Conservation (phyloP, 139 green algal genomes). For the Micromonas pusilla region DNA sequence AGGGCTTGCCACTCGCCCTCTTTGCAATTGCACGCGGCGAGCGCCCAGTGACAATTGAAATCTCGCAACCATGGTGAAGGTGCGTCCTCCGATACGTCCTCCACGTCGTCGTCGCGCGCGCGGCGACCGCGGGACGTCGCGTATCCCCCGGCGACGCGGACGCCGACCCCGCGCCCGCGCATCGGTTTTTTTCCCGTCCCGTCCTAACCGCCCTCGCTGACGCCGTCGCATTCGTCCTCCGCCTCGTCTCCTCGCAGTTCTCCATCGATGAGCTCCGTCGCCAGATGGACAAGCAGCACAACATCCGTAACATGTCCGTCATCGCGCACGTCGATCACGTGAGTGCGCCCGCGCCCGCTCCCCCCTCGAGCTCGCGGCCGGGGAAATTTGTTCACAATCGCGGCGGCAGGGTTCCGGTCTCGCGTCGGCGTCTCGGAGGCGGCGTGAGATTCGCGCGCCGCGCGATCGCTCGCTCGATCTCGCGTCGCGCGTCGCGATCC, state of each 20-base stretch:
- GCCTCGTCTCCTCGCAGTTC: constrained; percentile 5
- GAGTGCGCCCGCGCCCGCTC: background rate
- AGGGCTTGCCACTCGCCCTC: too few species aligned
- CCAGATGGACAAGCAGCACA: constrained; percentile 46
- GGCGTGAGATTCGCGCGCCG: too few species aligned
- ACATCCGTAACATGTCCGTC: constrained; percentile 60
- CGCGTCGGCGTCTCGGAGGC: too few species aligned
- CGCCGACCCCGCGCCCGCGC: too few species aligned
- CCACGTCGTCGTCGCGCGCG: background rate
- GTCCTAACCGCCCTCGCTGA: background rate
- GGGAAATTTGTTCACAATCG: too few species aligned
- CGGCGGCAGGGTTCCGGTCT: too few species aligned
- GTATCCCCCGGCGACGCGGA: background rate
- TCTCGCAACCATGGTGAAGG: background rate
- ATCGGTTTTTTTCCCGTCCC: background rate
- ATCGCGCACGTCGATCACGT: constrained; percentile 53
- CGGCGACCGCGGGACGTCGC: background rate
- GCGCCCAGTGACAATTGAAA: background rate
- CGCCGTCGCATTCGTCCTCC: background rate
- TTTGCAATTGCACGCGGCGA: background rate
- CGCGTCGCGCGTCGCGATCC: too few species aligned
- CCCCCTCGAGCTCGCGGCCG: too few species aligned
- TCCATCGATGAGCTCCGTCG: constrained; percentile 27
- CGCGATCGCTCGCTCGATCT: too few species aligned
- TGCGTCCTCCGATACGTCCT: background rate